Conservation (phyloP, 1,284 basidiomycete species). For the Hypsizygus ulmarius region DNA sequence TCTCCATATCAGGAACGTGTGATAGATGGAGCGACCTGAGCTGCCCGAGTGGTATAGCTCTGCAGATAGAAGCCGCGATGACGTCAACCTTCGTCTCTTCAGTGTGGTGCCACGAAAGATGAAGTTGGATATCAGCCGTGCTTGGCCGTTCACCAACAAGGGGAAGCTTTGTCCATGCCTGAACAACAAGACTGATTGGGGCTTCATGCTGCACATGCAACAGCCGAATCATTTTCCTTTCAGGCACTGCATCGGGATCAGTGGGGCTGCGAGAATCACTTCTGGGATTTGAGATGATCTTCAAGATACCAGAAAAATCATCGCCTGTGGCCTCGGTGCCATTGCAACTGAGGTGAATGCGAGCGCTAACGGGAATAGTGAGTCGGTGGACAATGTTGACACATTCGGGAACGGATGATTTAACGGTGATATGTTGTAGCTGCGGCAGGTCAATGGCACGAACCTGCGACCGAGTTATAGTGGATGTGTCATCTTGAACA, state of each 20-base stretch:
- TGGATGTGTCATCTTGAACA: conserved; percentile 5
- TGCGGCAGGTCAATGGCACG: conserved; percentile 17
- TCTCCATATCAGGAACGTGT: conserved; percentile 9
- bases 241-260: conserved; percentile 2
- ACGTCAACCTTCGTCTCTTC: conserved; percentile 5
- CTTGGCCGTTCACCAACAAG: conserved; percentile 1
- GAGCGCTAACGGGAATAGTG: conserved; percentile 17
- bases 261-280: conserved; percentile 1
- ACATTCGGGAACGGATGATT: conserved; percentile 20
- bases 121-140: conserved; percentile 14
- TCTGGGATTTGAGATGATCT: conserved; percentile 12
- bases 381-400: conserved; percentile 20
- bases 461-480: neutral
- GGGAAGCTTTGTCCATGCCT: conserved; percentile 15
- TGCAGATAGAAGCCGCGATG: conserved; percentile 16
- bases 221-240: conserved; percentile 12
- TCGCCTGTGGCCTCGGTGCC: conserved; percentile 16
- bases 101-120: conserved; percentile 15
- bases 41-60: conserved; percentile 17
- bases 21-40: conserved; percentile 19
- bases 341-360: conserved; percentile 18
- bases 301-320: conserved; percentile 18
- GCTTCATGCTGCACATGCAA: conserved; percentile 16
- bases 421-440: conserved; percentile 20
- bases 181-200: conserved; percentile 13